Evolutionary conservation across 1,284 basidiomycete genomes (phyloP).

Genomic region (Ustilago cynodontis): DNA sequence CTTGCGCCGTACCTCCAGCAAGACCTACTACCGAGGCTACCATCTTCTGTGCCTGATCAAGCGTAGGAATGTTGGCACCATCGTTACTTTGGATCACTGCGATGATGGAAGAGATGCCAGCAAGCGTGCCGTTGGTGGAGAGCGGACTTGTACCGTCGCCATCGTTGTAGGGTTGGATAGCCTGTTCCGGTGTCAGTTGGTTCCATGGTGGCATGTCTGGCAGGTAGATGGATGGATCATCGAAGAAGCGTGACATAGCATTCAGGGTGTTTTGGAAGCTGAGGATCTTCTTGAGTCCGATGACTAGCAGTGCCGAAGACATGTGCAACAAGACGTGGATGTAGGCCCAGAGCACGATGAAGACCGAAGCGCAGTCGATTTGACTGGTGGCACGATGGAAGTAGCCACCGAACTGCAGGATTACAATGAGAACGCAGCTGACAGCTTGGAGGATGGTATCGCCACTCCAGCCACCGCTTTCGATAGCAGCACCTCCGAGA

Average conservation of each 20-base stretch:
- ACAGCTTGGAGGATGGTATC: slow-evolving; percentile 39
- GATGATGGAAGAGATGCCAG: slow-evolving; percentile 29
- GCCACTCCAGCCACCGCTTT: slow-evolving; percentile 46
- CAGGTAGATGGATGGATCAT: slow-evolving; percentile 22
- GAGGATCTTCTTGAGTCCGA: slow-evolving; percentile 48
- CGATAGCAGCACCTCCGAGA: slow-evolving; percentile 15
- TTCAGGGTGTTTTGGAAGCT: slow-evolving; percentile 45
- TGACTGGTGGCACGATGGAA: slow-evolving; percentile 35
- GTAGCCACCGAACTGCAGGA: slow-evolving; percentile 46
- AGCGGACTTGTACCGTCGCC: slow-evolving; percentile 14
- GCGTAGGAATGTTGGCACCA: slow-evolving; percentile 32
- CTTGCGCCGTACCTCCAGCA: slow-evolving; percentile 14
- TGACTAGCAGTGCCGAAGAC: slow-evolving; percentile 42
- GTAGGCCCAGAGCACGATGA: slow-evolving; percentile 44
- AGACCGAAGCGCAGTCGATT: slow-evolving; percentile 26
- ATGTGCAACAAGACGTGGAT: slow-evolving; percentile 48
- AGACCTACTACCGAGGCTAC: slow-evolving; percentile 28
- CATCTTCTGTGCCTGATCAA: slow-evolving; percentile 24
- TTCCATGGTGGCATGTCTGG: slow-evolving; percentile 15
- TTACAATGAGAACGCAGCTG: slow-evolving; percentile 40
- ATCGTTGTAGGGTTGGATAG: slow-evolving; percentile 2
- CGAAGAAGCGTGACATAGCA: slow-evolving; percentile 21
- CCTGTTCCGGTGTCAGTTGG: slow-evolving; percentile 16
- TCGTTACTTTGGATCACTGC: slow-evolving; percentile 42
- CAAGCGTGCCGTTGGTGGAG: slow-evolving; percentile 19